Conservation (phyloP, 148 eudicot genomes). For the Chenopodium berlandieri region DNA sequence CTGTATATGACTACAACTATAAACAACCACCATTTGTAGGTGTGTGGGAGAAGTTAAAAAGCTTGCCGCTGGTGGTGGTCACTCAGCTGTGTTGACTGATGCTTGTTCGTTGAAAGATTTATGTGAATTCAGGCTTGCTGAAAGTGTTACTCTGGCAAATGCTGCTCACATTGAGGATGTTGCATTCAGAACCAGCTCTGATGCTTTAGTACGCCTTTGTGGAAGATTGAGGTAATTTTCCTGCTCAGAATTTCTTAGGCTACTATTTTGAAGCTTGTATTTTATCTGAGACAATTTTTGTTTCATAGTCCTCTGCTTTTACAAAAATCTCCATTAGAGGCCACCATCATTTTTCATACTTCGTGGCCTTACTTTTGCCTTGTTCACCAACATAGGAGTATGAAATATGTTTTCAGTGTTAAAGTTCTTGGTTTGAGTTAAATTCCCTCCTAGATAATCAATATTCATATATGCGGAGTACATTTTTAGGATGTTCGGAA, state of each 20-base stretch:
- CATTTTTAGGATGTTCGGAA: not conserved
- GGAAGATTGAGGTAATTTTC: constrained; percentile 70
- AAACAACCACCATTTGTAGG: constrained; percentile 41
- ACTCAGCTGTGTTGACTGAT: constrained; percentile 91
- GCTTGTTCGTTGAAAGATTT: constrained; percentile 91
- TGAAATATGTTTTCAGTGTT: not conserved
- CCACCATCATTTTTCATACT: not conserved
- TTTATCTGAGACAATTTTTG: not conserved
- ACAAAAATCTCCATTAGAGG: not conserved
- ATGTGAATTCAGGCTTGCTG: constrained; percentile 93
- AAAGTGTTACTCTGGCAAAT: constrained; percentile 56
- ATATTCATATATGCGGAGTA: no score
- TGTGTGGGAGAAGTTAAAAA: constrained; percentile 97
- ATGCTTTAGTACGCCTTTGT: constrained; percentile 87
- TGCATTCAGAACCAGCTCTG: constrained; percentile 84
- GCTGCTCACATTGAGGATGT: constrained; percentile 80
- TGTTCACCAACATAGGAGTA: not conserved
- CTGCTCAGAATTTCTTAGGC: not conserved
- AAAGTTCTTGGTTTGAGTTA: not conserved
- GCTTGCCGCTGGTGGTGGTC: constrained; percentile 97
- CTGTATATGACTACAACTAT: not conserved
- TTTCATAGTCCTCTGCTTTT: not conserved
- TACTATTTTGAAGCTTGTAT: not conserved
- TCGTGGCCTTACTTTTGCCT: not conserved
- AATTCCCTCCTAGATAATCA: no score